A percentile compares a stretch with the other conserved stretches of the same genome.
Evolutionary conservation across 164 flowering plant genomes (phyloP).

Genomic region (Vitis vinifera): DNA sequence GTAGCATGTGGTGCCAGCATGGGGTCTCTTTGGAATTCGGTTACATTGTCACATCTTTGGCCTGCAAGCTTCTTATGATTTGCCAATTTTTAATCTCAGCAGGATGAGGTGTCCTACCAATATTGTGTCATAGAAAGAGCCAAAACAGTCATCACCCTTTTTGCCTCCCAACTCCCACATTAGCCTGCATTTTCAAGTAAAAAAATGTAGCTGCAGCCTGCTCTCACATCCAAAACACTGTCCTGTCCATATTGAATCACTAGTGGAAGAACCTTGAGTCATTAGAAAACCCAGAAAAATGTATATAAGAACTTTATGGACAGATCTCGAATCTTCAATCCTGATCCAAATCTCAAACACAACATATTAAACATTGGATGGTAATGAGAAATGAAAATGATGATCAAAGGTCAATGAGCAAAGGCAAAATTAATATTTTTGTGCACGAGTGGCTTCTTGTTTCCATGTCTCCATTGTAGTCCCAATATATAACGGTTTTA

Average conservation of each 20-base stretch:
- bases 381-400: too few relatives aligned
- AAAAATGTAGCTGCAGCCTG: conserved; percentile 5
- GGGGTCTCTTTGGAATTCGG: conserved; percentile 5
- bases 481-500: too few relatives aligned
- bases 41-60: conserved; percentile 12
- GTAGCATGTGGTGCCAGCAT: conserved; percentile 16
- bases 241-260: conserved; percentile 7
- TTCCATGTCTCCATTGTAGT: conserved; percentile 1
- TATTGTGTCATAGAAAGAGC: not conserved
- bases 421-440: not conserved
- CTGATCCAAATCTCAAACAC: not conserved
- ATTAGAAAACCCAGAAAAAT: too few relatives aligned
- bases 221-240: not conserved
- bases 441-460: conserved; percentile 20
- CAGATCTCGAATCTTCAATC: not conserved
- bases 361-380: too few relatives aligned
- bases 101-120: conserved; percentile 5
- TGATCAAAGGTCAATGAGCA: too few relatives aligned
- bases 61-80: conserved; percentile 20
- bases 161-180: conserved; percentile 25
- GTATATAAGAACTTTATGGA: too few relatives aligned
- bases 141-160: conserved; percentile 13
- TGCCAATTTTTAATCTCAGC: not conserved
- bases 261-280: not conserved
- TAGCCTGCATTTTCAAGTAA: conserved; percentile 5